Base-by-base conservation (phyloP, 805 yeast species). In the Starmerella gropengiesseri region DNA sequence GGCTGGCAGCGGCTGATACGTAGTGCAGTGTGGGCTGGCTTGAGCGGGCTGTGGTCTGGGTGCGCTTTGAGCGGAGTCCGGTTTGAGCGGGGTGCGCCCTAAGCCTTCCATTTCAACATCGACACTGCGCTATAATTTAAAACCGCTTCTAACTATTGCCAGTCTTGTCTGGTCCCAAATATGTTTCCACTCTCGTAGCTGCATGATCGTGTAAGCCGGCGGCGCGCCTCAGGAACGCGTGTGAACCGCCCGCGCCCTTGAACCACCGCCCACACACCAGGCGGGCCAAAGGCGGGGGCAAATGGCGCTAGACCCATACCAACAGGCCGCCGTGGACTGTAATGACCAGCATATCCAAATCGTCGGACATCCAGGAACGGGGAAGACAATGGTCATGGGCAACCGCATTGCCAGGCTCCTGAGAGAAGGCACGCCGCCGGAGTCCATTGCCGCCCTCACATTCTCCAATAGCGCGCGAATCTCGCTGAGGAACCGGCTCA, bases 391-490 rank as follows among this genome's bases (percentile, higher is more conserved):
- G 56, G 91, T 89, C 2, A 60, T 89, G 25, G 78, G 85, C 0
- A 69, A 85, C 2, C 66, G 95, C 37, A 93, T 89, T 8, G 91
- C 89, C 1, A 71, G 76, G 53, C 63, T 87, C 23, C 53, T 87
- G 7, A 49, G 73, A 5, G 58, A 68, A 30, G 60, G 68, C 3
- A 60, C 80, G 1, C 64, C 66, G 1, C 87, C 96, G 0, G 66
- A 69, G 25, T 63, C 71, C 34, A 71, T 89, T 16, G 72, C 89
- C 1, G 93, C 87, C 14, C 83, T 95, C 3, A 87, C 97, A 0
- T 89, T 91, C 65, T 87, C 97, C 8, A 84, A 83, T 54, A 83
- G 81, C 53, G 96, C 98, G 0, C 89, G 95, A 2, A 69, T 67
- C 39, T 95, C 89, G 60, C 79, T 89, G 81, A 62, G 66, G 11